Evolutionary conservation across 768 basidiomycete genomes (phyloP), one percentile per base, ranked within the genome.

Genomic region (Boletus reticuloceps): DNA sequence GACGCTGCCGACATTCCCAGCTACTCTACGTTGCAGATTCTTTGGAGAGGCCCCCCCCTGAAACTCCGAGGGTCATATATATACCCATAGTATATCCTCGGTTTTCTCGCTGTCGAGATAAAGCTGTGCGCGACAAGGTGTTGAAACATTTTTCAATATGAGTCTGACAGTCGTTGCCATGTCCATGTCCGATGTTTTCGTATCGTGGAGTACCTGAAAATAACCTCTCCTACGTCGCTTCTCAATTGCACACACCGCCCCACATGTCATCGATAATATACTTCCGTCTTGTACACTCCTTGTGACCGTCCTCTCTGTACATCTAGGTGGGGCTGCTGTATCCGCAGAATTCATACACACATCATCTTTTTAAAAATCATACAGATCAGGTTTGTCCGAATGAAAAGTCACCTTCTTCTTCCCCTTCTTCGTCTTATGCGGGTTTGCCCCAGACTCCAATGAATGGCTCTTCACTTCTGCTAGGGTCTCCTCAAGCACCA

Each of bases 361-460:
- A 41, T n/a, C n/a, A 22, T 53, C 31, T 19, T 38, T 36, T 80
- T 72, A 89, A 68, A 89, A 89, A 64, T 88, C 89, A 66, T 89
- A 90, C 70, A 90, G 59, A 58, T 89, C 89, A 31, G 82, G 84
- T 55, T 76, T 74, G 62, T 88, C 86, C 53, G 82, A 81, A 50
- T 75, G 77, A 69, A 91, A 91, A 2, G 79, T 84, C 1, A 91
- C 89, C 53, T 76, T 80, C 74, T 90, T 90, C 73, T 79, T 81
- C 4, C 68, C 61, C 70, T 80, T 82, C 73, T 79, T 83, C 39
- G 61, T 39, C 55, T 71, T 73, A 42, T 55, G 51, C 37, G 56
- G 17, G 11, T 11, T 50, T n/a, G 47, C 12, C 5, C 63, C 59
- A 19, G 54, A 37, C 25, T 42, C 54, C 47, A 22, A 11, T 20